Percentiles rank a stretch among this genome's conserved stretches.
Conservation (phyloP, 192 early-diverging fungal species). For the Backusella mclennaniae region DNA sequence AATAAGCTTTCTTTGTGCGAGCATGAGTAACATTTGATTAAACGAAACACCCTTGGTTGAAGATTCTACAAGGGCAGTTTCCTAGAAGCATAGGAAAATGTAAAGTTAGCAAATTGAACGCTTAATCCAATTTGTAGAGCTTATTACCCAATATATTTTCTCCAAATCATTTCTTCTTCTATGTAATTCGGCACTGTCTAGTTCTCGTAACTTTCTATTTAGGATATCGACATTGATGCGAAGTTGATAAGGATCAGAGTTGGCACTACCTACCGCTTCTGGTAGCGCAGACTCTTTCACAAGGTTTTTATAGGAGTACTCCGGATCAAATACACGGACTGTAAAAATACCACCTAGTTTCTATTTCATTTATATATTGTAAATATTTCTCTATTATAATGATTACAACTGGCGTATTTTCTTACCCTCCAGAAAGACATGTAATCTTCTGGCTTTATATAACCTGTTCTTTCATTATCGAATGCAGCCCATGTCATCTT, state of each 20-base stretch:
- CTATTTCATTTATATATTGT: constrained; percentile 26
- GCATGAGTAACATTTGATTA: constrained; percentile 52
- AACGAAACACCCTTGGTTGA: constrained; percentile 36
- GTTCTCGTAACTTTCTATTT: constrained; percentile 17
- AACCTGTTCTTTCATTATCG: constrained; percentile 47
- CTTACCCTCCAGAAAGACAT: constrained; percentile 51
- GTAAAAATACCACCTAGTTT: constrained; percentile 51
- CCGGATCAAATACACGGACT: constrained; percentile 47
- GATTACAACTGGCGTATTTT: background rate
- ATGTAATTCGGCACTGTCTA: constrained; percentile 31
- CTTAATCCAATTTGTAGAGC: background rate
- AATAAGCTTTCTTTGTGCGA: constrained; percentile 56
- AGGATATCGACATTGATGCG: constrained; percentile 26
- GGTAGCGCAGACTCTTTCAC: constrained; percentile 24
- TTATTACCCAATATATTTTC: constrained; percentile 36
- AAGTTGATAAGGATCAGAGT: constrained; percentile 14
- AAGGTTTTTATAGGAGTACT: constrained; percentile 42
- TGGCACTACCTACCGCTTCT: background rate
- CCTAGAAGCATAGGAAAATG: constrained; percentile 4
- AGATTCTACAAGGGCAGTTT: constrained; percentile 22
- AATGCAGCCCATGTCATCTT: constrained; percentile 52
- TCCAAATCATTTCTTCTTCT: constrained; percentile 31
- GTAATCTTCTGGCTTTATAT: constrained; percentile 47
- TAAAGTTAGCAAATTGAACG: background rate
- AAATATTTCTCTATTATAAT: constrained; percentile 17